Base-by-base conservation (phyloP, 1,284 basidiomycete genomes). In the Marasmius fiardii region DNA sequence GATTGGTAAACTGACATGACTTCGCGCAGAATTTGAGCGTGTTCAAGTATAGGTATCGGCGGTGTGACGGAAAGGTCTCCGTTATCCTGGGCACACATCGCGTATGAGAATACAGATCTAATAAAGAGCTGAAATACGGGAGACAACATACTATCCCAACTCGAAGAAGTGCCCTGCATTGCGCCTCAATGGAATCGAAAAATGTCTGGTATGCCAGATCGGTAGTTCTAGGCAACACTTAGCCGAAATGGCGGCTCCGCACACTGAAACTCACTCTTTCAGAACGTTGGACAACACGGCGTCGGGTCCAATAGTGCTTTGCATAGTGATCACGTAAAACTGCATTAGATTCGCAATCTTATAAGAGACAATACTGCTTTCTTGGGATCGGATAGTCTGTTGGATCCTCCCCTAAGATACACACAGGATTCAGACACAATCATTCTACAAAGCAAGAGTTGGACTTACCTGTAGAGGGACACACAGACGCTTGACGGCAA, bases 251-350 rank as follows among this genome's bases (percentile, higher is more conserved):
- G n/a, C n/a, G 18, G 39, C 12, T n/a, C 12, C 33, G 37, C 3
- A 14, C 11, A 18, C 20, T n/a, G 10, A 26, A 7, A 72, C 88
- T 56, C 64, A 95, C 92, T 98, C 93, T 63, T 85, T 78, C 18
- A 99, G 74, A 0, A 90, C 89, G 58, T 76, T 80, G 2, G 88
- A 90, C 56, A 98, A 74, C 28, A 89, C 63, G 0, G 95, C 93
- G 6, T 89, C 77, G 11, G 82, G 78, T 0, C 96, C 95, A 50
- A 98, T 88, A 0, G 95, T 98, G 57, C 91, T 82, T 52, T 85
- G 80, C 94, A 99, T 97, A 0, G 94, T 98, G 20, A 92, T 71
- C 67, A 88, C 78, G 70, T 98, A 99, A 68, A 98, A 99, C 62
- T 96, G 91, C 2, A 99, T 73, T n/a, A 98, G 76, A 63, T 95